Evolutionary conservation across 176 grass and related monocot species (phyloP).

Genomic region (Carex myosuroides): DNA sequence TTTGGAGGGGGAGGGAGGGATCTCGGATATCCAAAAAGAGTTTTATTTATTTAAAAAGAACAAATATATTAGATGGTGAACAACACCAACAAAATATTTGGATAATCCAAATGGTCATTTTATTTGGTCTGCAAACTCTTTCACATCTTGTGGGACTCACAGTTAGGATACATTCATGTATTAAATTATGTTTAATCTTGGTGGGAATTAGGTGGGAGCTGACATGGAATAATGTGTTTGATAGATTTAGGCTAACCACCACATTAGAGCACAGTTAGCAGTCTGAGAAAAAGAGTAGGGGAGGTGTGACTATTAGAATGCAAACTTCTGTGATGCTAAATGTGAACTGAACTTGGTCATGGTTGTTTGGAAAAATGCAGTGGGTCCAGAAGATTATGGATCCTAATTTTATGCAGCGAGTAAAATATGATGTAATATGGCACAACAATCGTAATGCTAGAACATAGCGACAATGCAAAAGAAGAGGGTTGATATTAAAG

Average conservation of each 20-base stretch:
- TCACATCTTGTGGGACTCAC: background rate
- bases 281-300: background rate
- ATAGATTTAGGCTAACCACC: constrained; percentile 15
- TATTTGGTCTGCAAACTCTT: background rate
- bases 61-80: background rate
- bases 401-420: background rate
- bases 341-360: background rate
- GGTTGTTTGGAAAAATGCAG: background rate
- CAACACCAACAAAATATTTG: background rate
- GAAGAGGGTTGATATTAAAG: background rate
- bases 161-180: background rate
- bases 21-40: background rate
- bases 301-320: background rate
- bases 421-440: background rate
- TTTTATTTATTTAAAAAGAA: background rate
- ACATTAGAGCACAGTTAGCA: background rate
- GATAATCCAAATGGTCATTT: background rate
- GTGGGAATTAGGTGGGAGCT: background rate
- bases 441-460: background rate
- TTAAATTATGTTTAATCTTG: background rate
- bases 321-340: background rate
- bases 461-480: background rate
- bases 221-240: background rate
- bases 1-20: too few species aligned
- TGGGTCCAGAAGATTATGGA: background rate